Conservation (phyloP, 2,329 filamentous ascomycete species). For the Orbilia blumenaviensis region DNA sequence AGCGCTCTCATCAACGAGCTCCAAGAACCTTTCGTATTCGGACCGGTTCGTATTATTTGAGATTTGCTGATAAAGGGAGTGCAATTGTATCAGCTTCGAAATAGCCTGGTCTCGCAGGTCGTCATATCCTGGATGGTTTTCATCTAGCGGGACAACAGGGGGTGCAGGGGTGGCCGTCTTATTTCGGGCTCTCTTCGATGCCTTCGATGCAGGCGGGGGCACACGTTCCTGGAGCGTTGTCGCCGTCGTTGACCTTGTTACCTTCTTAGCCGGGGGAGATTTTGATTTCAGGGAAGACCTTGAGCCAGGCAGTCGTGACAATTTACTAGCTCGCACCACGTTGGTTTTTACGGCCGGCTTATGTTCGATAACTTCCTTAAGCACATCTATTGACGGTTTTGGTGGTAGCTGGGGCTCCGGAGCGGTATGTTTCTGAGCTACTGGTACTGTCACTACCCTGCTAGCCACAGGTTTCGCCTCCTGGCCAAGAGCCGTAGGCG, state of each 20-base stretch:
- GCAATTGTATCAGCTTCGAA: conserved; percentile 39
- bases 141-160: conserved; percentile 38
- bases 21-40: conserved; percentile 41
- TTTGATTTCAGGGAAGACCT: not conserved
- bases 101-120: conserved; percentile 51
- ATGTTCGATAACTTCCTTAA: conserved; percentile 42
- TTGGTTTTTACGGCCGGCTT: conserved; percentile 20
- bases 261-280: conserved; percentile 6
- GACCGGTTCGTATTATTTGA: conserved; percentile 5
- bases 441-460: too few relatives aligned
- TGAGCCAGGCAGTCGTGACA: conserved; percentile 20
- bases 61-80: conserved; percentile 41
- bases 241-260: conserved; percentile 3
- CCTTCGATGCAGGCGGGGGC: not conserved
- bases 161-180: conserved; percentile 13
- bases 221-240: not conserved
- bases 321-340: conserved; percentile 18
- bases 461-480: not conserved
- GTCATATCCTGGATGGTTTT: conserved; percentile 50
- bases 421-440: not conserved
- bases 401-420: conserved; percentile 6
- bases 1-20: conserved; percentile 36
- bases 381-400: conserved; percentile 36
- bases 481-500: not conserved
- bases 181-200: conserved; percentile 1